Conservation (phyloP, 2,329 filamentous ascomycete genomes). For the Trichophyton equinum region DNA sequence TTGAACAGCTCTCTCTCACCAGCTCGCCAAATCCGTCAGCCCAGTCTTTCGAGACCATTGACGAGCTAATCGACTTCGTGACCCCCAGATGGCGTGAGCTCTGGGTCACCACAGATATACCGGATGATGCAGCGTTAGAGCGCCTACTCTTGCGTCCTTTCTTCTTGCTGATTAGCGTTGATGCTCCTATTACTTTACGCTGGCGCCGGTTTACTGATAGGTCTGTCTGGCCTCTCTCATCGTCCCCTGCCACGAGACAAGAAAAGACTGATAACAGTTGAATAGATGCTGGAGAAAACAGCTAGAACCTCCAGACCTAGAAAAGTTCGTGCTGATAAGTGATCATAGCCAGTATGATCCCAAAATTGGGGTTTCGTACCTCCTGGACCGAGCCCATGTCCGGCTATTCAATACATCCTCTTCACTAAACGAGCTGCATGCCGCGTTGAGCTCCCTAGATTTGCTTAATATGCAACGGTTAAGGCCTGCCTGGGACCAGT, state of each 20-base stretch:
- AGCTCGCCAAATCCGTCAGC: constrained; percentile 7
- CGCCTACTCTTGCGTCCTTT: constrained; percentile 69
- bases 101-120: constrained; percentile 78
- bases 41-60: constrained; percentile 47
- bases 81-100: constrained; percentile 70
- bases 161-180: constrained; percentile 83
- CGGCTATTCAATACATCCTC: constrained; percentile 75
- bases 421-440: constrained; percentile 57
- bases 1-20: constrained; percentile 5
- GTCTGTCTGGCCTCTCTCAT: constrained; percentile 16
- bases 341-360: constrained; percentile 64
- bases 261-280: neutral
- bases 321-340: constrained; percentile 48
- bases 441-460: constrained; percentile 60
- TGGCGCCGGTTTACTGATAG: constrained; percentile 64
- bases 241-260: neutral
- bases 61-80: constrained; percentile 67
- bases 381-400: constrained; percentile 71
- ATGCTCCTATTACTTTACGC: constrained; percentile 73
- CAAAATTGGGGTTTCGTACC: constrained; percentile 53
- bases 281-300: constrained; percentile 38
- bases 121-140: constrained; percentile 60
- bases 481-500: constrained; percentile 86
- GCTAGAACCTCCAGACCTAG: constrained; percentile 41
- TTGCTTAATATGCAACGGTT: constrained; percentile 67